Base-by-base conservation (phyloP, 2,329 filamentous ascomycete species). In the Falciphora oryzae region DNA sequence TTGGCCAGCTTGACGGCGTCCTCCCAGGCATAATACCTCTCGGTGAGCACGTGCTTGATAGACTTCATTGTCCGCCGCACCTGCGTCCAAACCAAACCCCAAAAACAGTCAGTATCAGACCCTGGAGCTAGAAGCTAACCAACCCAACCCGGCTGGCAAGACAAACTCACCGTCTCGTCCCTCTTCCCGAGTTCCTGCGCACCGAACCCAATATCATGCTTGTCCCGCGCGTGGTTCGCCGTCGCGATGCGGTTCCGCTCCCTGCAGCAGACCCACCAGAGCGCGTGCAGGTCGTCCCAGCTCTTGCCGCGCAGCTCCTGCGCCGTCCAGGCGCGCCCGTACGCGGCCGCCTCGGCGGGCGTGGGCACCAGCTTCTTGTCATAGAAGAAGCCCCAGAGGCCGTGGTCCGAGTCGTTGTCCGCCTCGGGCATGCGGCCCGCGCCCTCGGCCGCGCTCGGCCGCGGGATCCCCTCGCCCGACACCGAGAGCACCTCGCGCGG, bases 181-280 rank as follows among this genome's bases (percentile, higher is more conserved):
- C 95, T 85, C 58, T 78, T 73, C 27, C 81, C 77, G 58, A 84
- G 81, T 78, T 96, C 91, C 59, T 79, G 80, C 31, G 88, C 84
- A 69, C 94, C 94, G 72, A 90, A 95, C 32, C 89, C 87, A 61
- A 91, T 82, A 68, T 89, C 81, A 64, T 90, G 73, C 69, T 89
- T 84, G 35, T 80, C 73, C 71, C 91, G 83, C 80, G 96, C 92
- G 65, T 82, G 76, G 63, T 82, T 82, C 69, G 89, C 88, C 35
- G 96, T 98, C n/a, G 87, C 83, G 70, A 98, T 86, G 70, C 91
- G 86, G 78, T 99, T 99, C 71, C 91, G 83, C 80, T 99, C 95
- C 79, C 91, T 93, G 66, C 90, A 85, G 75, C 95, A 98, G 64
- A 93, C 85, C 92, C 93, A 99, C 93, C 94, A 99, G 73, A 99